A percentile compares a stretch with the other conserved stretches of the same genome.
Conservation (phyloP, 805 yeast genomes). For the Candida hispaniensis region DNA sequence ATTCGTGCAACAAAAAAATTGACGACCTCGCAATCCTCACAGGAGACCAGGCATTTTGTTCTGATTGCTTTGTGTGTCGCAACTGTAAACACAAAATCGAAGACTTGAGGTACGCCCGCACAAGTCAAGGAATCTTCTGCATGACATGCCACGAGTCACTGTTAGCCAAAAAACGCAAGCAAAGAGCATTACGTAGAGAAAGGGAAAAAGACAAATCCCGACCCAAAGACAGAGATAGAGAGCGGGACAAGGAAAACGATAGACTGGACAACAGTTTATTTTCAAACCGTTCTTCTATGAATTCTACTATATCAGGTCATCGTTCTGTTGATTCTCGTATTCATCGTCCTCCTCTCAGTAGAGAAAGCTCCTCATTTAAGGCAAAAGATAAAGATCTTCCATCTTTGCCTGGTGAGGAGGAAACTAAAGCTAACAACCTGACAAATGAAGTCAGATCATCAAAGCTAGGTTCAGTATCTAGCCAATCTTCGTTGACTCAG, state of each 20-base stretch:
- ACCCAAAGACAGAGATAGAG: too few relatives aligned
- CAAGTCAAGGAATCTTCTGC: conserved; percentile 86
- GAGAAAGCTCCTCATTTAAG: conserved; percentile 11
- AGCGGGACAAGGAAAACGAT: too few relatives aligned
- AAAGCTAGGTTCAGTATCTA: too few relatives aligned
- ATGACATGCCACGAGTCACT: conserved; percentile 83
- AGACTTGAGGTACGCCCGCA: conserved; percentile 83
- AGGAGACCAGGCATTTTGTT: conserved; percentile 91
- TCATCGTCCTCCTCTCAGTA: conserved; percentile 4
- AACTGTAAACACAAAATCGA: conserved; percentile 78
- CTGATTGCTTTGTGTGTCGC: conserved; percentile 79
- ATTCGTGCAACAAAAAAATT: conserved; percentile 73
- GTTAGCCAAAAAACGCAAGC: conserved; percentile 55
- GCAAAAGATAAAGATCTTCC: conserved; percentile 14
- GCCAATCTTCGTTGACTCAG: too few relatives aligned
- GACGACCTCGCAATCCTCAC: conserved; percentile 90
- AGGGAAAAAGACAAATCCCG: conserved; percentile 5
- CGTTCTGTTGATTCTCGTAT: too few relatives aligned
- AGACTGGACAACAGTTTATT: too few relatives aligned
- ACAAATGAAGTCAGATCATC: too few relatives aligned
- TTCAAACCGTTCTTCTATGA: too few relatives aligned
- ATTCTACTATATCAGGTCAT: too few relatives aligned
- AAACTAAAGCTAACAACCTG: not conserved
- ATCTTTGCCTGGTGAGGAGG: conserved; percentile 6
- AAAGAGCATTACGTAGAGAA: conserved; percentile 14